Evolutionary conservation across 2,329 filamentous ascomycete species (phyloP), one percentile per base, ranked within the genome.

Genomic region (Helminthosporium solani): DNA sequence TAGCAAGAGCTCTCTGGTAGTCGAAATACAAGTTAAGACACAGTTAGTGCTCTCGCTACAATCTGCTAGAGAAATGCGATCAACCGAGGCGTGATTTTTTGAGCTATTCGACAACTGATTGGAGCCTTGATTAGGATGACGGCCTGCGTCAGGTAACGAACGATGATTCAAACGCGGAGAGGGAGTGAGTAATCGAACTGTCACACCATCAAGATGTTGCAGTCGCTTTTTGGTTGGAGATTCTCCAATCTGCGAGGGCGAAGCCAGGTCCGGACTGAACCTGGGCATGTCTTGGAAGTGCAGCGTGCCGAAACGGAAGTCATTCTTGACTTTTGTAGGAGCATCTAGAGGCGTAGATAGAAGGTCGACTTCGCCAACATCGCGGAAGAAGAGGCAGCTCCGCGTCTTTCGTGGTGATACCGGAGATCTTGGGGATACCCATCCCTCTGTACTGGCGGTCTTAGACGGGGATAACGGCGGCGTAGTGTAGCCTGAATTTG

Each of bases 381-480:
- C 46, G 36, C 53, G 57, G 37, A 60, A 53, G 46, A 60, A 58
- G 23, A 60, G 27, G 47, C 59, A 64, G 47, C 57, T 64, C 39
- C 47, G 57, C 41, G 51, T 51, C 42, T 65, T 67, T 39, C 61
- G 57, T 41, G 63, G 62, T 38, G 67, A 70, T 28, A 41, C 40
- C 7, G 66, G 65, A 33, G 60, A 67, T 36, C 53, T 58, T 16
- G 64, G 63, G 15, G 66, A 66, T 12, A 50, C 41, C 60, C 61
- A 66, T 46, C 49, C 63, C 25, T 58, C 58, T 30, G 61, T 69
- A 48, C 64, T 67, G 48, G 58, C 49, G 14, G 60, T 66, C 46
- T 68, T 69, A 27, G 60, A 59, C 21, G 66, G 66, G 36, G 67
- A 69, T n/a, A 67, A 47, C 8, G 64, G 66, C 16, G 65, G 67